phyloP scores from a whole-genome alignment of 768 basidiomycete genomes.

The Trametes gibbosa region DNA sequence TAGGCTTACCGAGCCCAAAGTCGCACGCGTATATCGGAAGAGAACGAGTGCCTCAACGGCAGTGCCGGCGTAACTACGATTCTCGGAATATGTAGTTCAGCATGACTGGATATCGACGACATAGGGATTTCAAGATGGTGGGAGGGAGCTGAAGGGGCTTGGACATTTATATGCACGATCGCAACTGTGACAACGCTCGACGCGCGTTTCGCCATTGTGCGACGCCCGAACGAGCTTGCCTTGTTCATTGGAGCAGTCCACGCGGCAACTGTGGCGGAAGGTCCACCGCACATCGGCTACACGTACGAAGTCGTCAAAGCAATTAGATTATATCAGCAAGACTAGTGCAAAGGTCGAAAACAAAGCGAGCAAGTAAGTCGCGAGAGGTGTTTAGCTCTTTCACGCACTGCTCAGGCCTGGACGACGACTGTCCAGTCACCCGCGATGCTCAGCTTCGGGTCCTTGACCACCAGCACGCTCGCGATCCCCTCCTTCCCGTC shows the following conservation, averaged over 20 bases:
- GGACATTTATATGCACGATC: neutral
- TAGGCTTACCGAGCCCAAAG: slow-evolving; percentile 8
- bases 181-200: neutral
- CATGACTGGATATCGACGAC: neutral
- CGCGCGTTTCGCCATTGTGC: neutral
- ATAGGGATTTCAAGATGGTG: neutral
- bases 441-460: slow-evolving; percentile 58
- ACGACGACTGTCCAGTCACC: slow-evolving; percentile 62
- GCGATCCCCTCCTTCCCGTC: slow-evolving; percentile 64
- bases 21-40: slow-evolving; percentile 14
- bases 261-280: neutral
- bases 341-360: neutral
- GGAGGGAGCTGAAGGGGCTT: no score
- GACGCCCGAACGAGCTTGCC: neutral
- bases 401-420: slow-evolving; percentile 5
- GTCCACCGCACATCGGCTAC: neutral
- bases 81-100: neutral
- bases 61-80: slow-evolving; percentile 17
- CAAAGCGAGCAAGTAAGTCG: neutral
- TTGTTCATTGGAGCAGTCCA: neutral
- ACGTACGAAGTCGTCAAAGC: neutral
- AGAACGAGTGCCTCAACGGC: slow-evolving; percentile 17
- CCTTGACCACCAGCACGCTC: slow-evolving; percentile 71
- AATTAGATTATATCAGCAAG: neutral
- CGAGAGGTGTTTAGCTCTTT: neutral